A percentile compares a stretch with the other conserved stretches of the same genome.
Conservation (phyloP, 2,329 filamentous ascomycete species). For the Penicillium digitatum region DNA sequence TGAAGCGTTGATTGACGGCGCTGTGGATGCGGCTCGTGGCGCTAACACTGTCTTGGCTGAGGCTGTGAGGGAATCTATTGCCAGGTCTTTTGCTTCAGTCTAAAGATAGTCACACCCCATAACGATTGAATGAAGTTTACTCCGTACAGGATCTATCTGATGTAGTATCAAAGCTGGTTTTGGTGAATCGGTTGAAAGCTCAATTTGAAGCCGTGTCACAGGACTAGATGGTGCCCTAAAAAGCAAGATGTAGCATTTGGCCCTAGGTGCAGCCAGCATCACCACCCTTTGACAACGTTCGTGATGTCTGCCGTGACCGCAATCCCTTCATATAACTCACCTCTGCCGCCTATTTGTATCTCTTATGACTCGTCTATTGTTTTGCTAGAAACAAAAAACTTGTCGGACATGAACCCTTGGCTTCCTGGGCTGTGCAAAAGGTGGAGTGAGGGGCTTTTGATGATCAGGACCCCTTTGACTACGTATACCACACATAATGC, state of each 20-base stretch:
- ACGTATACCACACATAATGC: too few relatives aligned
- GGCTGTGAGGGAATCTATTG: conserved; percentile 56
- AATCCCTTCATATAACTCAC: background rate
- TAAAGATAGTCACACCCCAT: conserved; percentile 8
- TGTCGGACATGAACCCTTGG: background rate
- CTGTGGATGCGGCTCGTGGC: conserved; percentile 59
- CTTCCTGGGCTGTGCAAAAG: background rate
- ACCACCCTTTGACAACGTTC: background rate
- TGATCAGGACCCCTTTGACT: background rate
- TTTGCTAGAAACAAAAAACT: background rate
- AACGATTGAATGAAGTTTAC: conserved; percentile 24
- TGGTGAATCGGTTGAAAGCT: background rate
- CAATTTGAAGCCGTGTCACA: background rate
- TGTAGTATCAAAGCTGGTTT: background rate
- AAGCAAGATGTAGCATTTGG: background rate
- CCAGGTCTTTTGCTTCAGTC: conserved; percentile 34
- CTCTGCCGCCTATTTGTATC: background rate
- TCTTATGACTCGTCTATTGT: background rate
- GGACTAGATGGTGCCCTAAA: background rate
- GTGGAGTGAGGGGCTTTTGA: background rate
- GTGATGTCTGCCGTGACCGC: background rate
- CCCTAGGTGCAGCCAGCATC: background rate
- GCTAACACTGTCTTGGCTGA: conserved; percentile 58
- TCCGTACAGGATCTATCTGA: background rate
- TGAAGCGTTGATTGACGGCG: conserved; percentile 59